phyloP scores from a whole-genome alignment of 139 green algal genomes.

The Chlamydomonas sp. region DNA sequence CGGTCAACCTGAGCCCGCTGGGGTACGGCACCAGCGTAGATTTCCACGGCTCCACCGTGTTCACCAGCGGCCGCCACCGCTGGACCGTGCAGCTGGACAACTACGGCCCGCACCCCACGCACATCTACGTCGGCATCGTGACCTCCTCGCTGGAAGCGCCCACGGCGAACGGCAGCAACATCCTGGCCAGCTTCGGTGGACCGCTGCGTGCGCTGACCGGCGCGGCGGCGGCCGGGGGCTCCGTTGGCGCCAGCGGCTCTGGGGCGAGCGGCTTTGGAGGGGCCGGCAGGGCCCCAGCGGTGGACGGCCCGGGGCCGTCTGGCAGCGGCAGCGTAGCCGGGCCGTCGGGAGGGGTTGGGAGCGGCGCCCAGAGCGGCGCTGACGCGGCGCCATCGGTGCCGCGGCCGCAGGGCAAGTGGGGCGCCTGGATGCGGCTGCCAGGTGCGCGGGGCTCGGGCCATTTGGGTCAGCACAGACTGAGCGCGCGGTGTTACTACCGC shows the following conservation, averaged over 20 bases:
- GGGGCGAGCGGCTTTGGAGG: neutral
- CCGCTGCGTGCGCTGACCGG: slow-evolving; percentile 37
- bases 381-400: slow-evolving; percentile 4
- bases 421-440: slow-evolving; percentile 60
- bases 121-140: slow-evolving; percentile 67
- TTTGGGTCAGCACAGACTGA: no score
- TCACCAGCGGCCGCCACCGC: slow-evolving; percentile 54
- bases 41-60: slow-evolving; percentile 59
- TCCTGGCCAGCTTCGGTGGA: slow-evolving; percentile 45
- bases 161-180: slow-evolving; percentile 40
- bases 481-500: no score
- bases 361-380: neutral
- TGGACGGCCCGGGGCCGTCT: neutral
- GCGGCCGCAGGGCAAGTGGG: slow-evolving; percentile 47
- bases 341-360: no score
- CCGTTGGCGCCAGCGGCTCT: no score
- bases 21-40: slow-evolving; percentile 42
- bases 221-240: neutral
- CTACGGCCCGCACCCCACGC: slow-evolving; percentile 47
- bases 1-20: slow-evolving; percentile 16
- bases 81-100: slow-evolving; percentile 78
- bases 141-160: slow-evolving; percentile 30
- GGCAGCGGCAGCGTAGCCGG: neutral
- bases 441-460: slow-evolving; percentile 2
- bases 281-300: neutral